Evolutionary conservation across 1,139 yeast species (phyloP), one percentile per base, ranked within the genome.

Genomic region (Lodderomyces parapsilosis): DNA sequence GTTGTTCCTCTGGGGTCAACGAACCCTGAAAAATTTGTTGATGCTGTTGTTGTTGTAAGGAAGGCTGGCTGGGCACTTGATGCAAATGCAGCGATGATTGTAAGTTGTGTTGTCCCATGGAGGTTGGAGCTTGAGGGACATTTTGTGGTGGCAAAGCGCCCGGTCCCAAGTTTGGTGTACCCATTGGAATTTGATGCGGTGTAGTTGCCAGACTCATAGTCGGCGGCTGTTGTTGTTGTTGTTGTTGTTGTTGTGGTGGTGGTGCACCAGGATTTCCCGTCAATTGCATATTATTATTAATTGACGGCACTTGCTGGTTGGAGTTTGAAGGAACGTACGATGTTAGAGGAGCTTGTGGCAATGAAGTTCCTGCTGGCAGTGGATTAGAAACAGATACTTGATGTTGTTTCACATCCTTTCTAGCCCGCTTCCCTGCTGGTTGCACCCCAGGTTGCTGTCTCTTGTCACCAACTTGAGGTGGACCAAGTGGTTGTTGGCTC

Each of bases 11-110:
- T 2, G 76, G 71, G 3, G 68, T 57, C 36, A 73, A 60, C 6
- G 74, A 59, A 46, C 55, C 66, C 41, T 68, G 76, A 64, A 73
- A 71, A 20, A 73, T 64, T 46, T 72, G 77, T 50, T 72, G 77
- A 46, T 71, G 77, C 44, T 72, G 77, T 41, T 70, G 75, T 44
- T 70, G 76, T 43, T 63, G 63, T 31, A 63, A 53, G 5, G 62
- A 51, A 8, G 39, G 40, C 32, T 32, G 41, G 13, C 14, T 32
- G 18, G 32, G 39, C 22, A 11, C 37, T 22, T 34, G 46, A 9
- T 25, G 42, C 28, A 31, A 33, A 9, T 35, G 43, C n/a, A 19
- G 44, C 10, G 32, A 24, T 37, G 10, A 17, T 34, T 31, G 38
- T 14, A 15, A n/a, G 31, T 30, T 31, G 19, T 43, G 53, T 30